These are phyloP conservation scores for Candida peoriensis DNA, from an alignment of 805 yeast species.

Conservation along the genomic window DNA sequence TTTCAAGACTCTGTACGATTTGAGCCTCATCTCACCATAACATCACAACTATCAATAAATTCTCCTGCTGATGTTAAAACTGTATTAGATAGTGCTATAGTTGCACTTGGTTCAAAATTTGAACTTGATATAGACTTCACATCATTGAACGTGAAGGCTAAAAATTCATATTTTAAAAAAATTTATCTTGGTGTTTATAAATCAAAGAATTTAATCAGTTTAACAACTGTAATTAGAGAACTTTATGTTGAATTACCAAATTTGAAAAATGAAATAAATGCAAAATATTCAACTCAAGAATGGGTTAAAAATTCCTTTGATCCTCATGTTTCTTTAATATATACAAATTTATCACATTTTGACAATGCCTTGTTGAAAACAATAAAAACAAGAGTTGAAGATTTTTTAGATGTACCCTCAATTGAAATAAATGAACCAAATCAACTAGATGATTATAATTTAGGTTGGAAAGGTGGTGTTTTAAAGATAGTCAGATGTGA, in stretches of 20 bases:
- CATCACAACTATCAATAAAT: constrained; percentile 50
- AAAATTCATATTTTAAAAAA: constrained; percentile 21
- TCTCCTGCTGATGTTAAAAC: constrained; percentile 52
- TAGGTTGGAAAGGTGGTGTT: constrained; percentile 64
- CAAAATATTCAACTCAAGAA: constrained; percentile 40
- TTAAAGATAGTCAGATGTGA: constrained; percentile 60
- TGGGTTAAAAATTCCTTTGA: constrained; percentile 57
- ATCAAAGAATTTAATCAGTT: constrained; percentile 25
- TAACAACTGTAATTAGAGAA: constrained; percentile 47
- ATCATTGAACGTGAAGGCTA: constrained; percentile 13
- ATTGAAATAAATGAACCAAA: constrained; percentile 10
- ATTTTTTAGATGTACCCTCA: constrained; percentile 41
- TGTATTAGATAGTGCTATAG: constrained; percentile 52
- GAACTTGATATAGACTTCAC: constrained; percentile 11
- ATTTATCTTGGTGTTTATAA: constrained; percentile 17
- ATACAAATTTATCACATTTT: constrained; percentile 60
- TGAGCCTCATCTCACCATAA: constrained; percentile 75
- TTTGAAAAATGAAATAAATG: constrained; percentile 23
- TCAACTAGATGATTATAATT: constrained; percentile 21
- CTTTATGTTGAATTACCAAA: constrained; percentile 45
- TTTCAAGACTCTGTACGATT: constrained; percentile 66
- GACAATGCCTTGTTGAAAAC: constrained; percentile 62
- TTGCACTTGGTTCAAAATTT: constrained; percentile 37
- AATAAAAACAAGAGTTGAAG: constrained; percentile 60
- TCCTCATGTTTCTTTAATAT: constrained; percentile 71